Evolutionary conservation across 2,329 filamentous ascomycete genomes (phyloP).

Genomic region (Neodidymelliopsis sp.): DNA sequence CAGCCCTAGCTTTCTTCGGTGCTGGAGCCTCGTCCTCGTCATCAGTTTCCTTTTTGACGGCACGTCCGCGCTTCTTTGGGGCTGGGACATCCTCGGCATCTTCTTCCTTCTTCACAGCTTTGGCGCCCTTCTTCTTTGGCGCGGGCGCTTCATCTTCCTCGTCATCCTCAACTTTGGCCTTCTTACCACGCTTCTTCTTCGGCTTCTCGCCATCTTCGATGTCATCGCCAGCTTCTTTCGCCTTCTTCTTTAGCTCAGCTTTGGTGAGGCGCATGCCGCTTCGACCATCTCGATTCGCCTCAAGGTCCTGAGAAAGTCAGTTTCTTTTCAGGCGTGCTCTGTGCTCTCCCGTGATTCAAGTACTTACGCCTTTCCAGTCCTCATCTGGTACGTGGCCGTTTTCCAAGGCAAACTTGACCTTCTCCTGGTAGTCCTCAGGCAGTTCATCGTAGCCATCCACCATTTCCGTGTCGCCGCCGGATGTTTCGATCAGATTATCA

Average conservation of each 20-base stretch:
- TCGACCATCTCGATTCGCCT: slow-evolving; percentile 73
- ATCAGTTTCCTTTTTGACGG: slow-evolving; percentile 34
- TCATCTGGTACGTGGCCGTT: slow-evolving; percentile 83
- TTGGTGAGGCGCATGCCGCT: slow-evolving; percentile 64
- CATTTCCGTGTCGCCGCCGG: slow-evolving; percentile 66
- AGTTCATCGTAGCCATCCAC: slow-evolving; percentile 86
- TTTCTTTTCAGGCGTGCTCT: background rate
- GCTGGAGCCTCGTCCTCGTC: slow-evolving; percentile 41
- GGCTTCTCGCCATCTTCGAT: slow-evolving; percentile 42
- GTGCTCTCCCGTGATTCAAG: background rate
- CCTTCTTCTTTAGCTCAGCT: slow-evolving; percentile 43
- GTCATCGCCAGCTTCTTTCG: slow-evolving; percentile 33
- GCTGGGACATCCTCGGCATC: slow-evolving; percentile 41
- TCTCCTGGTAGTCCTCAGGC: slow-evolving; percentile 71
- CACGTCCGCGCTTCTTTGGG: slow-evolving; percentile 40
- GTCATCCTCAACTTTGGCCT: slow-evolving; percentile 38
- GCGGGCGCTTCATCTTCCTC: slow-evolving; percentile 38
- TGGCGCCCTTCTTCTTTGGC: slow-evolving; percentile 35
- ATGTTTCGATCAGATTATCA: slow-evolving; percentile 66
- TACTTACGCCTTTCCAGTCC: slow-evolving; percentile 86
- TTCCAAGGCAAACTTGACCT: slow-evolving; percentile 74
- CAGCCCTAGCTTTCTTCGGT: slow-evolving; percentile 41
- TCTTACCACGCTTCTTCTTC: slow-evolving; percentile 54
- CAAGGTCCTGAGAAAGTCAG: slow-evolving; percentile 66
- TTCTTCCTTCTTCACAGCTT: slow-evolving; percentile 16